These are phyloP conservation scores for Hypoxylon sp. DNA, from an alignment of 2,329 filamentous ascomycete genomes.

Conservation along the genomic window DNA sequence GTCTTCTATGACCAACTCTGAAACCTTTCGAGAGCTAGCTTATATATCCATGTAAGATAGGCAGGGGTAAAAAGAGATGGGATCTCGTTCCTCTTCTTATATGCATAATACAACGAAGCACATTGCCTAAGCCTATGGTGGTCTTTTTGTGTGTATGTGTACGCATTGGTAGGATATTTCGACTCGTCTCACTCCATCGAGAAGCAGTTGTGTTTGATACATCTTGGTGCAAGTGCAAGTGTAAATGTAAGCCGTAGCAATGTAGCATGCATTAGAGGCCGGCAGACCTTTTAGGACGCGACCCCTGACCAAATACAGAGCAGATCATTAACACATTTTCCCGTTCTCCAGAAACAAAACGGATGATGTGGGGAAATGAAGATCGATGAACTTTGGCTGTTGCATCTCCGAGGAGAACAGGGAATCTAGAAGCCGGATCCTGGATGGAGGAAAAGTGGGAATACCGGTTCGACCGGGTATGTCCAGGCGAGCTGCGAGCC, in stretches of 20 bases:
- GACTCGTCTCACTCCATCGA: no score
- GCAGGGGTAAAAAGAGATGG: neutral
- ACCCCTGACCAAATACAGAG: slow-evolving; percentile 14
- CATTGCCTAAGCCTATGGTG: slow-evolving; percentile 1
- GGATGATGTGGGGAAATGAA: slow-evolving; percentile 31
- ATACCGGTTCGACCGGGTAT: slow-evolving; percentile 13
- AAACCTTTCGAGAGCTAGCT: no score
- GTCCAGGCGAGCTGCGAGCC: slow-evolving; percentile 32
- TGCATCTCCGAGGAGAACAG: slow-evolving; percentile 43
- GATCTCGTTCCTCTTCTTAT: slow-evolving; percentile 16
- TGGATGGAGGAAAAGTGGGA: slow-evolving; percentile 22
- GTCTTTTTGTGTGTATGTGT: no score
- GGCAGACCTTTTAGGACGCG: slow-evolving; percentile 30
- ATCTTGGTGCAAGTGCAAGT: slow-evolving; percentile 24
- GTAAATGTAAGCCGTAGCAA: no score
- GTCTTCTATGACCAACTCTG: no score
- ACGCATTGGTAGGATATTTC: no score
- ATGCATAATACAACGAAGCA: slow-evolving; percentile 9
- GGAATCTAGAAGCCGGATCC: slow-evolving; percentile 22
- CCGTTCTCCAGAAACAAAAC: slow-evolving; percentile 18
- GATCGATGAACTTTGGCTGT: slow-evolving; percentile 30
- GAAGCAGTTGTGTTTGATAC: slow-evolving; percentile 6
- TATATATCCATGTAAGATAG: no score
- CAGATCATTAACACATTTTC: slow-evolving; percentile 30
- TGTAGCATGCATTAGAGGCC: no score